Conservation (phyloP, 2,329 filamentous ascomycete genomes). For the Stagonosporopsis vannaccii region DNA sequence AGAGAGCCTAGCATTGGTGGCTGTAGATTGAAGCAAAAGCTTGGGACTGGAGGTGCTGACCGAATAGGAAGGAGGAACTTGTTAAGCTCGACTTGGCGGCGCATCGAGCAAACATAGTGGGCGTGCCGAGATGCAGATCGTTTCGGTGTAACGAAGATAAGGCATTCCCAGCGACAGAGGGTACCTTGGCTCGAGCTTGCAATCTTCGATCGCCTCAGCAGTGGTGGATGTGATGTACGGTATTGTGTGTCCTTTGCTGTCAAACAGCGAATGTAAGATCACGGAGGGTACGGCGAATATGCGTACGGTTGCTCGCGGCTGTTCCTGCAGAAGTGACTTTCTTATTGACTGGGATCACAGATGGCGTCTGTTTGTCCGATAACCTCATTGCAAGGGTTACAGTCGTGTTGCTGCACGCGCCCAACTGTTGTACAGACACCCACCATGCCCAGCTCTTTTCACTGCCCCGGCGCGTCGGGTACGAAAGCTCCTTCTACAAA, state of each 20-base stretch:
- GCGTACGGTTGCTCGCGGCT: background rate
- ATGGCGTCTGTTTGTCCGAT: constrained; percentile 12
- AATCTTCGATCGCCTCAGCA: background rate
- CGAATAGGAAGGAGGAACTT: constrained; percentile 44
- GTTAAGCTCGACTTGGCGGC: constrained; percentile 38
- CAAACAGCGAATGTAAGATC: background rate
- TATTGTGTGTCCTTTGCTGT: background rate
- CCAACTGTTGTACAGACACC: constrained; percentile 7
- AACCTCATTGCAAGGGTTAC: constrained; percentile 23
- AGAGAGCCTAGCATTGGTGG: constrained; percentile 34
- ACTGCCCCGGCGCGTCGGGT: background rate
- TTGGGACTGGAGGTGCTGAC: constrained; percentile 29
- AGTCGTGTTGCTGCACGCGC: constrained; percentile 19
- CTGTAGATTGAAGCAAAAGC: constrained; percentile 42
- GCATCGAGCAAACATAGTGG: constrained; percentile 21
- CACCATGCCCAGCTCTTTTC: constrained; percentile 12
- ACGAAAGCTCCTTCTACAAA: constrained; percentile 9
- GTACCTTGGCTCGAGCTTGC: background rate
- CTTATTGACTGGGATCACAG: constrained; percentile 15
- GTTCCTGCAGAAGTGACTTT: background rate
- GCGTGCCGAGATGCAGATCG: constrained; percentile 29
- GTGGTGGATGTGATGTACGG: background rate
- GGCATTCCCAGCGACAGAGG: background rate
- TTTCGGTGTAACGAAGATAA: constrained; percentile 22
- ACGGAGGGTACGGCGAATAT: background rate